Conservation (phyloP, 192 early-diverging fungal species). For the Coemansia sp. region DNA sequence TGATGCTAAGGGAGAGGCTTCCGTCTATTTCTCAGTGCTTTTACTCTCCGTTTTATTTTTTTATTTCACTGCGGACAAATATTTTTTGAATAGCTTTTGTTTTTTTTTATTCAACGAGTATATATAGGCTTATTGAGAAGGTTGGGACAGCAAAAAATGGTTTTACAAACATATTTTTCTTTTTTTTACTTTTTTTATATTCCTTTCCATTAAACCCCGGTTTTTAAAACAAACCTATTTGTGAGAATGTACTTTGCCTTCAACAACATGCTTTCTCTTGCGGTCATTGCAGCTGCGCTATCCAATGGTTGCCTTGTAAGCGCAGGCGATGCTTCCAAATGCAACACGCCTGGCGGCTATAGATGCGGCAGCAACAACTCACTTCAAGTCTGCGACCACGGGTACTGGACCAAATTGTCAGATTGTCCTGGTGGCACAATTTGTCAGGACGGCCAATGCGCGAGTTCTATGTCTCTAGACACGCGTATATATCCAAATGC, state of each 20-base stretch:
- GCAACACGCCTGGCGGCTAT: background rate
- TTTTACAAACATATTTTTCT: too few species aligned
- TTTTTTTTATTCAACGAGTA: too few species aligned
- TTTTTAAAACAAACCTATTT: too few species aligned
- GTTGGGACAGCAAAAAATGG: too few species aligned
- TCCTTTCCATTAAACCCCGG: too few species aligned
- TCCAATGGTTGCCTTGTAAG: background rate
- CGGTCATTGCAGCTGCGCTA: background rate
- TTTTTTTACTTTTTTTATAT: too few species aligned
- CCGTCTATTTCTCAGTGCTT: too few species aligned
- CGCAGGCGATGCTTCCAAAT: background rate
- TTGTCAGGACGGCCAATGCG: conserved; percentile 2
- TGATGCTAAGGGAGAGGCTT: too few species aligned
- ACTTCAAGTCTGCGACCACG: conserved; percentile 7
- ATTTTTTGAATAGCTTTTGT: too few species aligned
- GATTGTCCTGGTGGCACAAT: conserved; percentile 5
- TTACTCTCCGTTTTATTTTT: too few species aligned
- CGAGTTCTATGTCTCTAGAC: background rate
- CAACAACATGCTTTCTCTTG: background rate
- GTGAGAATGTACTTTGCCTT: background rate
- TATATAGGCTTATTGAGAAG: too few species aligned
- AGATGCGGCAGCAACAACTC: background rate
- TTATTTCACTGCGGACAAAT: too few species aligned
- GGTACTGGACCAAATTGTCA: conserved; percentile 2
- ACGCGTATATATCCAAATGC: background rate